Conservation (phyloP, 371 early-diverging fungal genomes). For the Mortierella sp. region DNA sequence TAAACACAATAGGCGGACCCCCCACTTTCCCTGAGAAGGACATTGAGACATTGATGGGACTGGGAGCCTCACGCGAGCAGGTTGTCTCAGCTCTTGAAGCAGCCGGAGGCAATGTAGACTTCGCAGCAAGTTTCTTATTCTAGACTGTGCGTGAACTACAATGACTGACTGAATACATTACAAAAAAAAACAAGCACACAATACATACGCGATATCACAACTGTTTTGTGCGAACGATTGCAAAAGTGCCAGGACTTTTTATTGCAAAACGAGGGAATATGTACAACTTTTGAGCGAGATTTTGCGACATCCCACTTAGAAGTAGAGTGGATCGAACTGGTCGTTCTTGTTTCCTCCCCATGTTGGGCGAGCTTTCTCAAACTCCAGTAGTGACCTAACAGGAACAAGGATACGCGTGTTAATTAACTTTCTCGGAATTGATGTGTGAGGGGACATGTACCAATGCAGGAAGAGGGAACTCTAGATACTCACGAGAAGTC, state of each 20-base stretch:
- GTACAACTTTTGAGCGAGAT: not conserved
- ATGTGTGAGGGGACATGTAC: no score
- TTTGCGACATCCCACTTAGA: not conserved
- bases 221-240: not conserved
- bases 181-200: not conserved
- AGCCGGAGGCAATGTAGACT: conserved; percentile 86
- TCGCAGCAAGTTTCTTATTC: conserved; percentile 88
- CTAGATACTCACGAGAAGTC: conserved; percentile 51
- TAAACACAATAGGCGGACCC: not conserved
- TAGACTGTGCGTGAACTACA: conserved; percentile 9
- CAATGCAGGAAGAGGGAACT: not conserved
- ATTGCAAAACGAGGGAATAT: not conserved
- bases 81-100: conserved; percentile 87
- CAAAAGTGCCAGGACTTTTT: not conserved
- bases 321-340: conserved; percentile 10
- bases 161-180: not conserved
- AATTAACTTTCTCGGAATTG: no score
- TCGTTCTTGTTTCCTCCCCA: not conserved
- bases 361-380: conserved; percentile 24
- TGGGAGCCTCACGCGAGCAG: conserved; percentile 77
- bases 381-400: conserved; percentile 49
- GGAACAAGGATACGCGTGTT: not conserved
- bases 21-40: conserved; percentile 63
- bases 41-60: conserved; percentile 70
- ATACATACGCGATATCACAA: not conserved